Conservation (phyloP, 805 yeast genomes). For the Sugiyamaella valdiviana region DNA sequence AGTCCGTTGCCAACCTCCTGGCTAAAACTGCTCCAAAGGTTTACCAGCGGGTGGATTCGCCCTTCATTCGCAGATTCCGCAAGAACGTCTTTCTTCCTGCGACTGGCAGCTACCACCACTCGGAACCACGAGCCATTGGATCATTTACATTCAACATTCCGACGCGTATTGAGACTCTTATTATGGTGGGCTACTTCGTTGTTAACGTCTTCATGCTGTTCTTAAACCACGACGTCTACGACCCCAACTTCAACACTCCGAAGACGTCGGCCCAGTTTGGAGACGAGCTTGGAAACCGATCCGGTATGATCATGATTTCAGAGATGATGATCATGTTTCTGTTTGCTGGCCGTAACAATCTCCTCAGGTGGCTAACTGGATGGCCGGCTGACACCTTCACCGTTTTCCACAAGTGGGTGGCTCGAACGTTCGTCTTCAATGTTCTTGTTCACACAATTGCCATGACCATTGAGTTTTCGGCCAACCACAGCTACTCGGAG, state of each 20-base stretch:
- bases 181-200: constrained; percentile 31
- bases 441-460: constrained; percentile 50
- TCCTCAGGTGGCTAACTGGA: constrained; percentile 55
- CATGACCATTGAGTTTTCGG: constrained; percentile 39
- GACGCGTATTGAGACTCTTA: constrained; percentile 36
- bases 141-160: constrained; percentile 29
- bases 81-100: constrained; percentile 27
- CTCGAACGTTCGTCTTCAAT: constrained; percentile 44
- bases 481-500: constrained; percentile 36
- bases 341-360: constrained; percentile 68
- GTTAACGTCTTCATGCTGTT: constrained; percentile 30
- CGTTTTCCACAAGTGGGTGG: constrained; percentile 57
- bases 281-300: constrained; percentile 38
- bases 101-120: constrained; percentile 24
- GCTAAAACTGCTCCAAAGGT: constrained; percentile 27
- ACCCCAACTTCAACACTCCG: constrained; percentile 2
- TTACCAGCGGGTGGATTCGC: not conserved
- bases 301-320: constrained; percentile 41
- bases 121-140: constrained; percentile 16
- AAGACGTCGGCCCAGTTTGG: not conserved
- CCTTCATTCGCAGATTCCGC: constrained; percentile 13
- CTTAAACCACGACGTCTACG: constrained; percentile 14
- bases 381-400: constrained; percentile 56
- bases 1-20: constrained; percentile 29
- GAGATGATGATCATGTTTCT: constrained; percentile 39